Evolutionary conservation across 2,329 filamentous ascomycete genomes (phyloP), one percentile per base, ranked within the genome.

Genomic region (Fusarium sp.): DNA sequence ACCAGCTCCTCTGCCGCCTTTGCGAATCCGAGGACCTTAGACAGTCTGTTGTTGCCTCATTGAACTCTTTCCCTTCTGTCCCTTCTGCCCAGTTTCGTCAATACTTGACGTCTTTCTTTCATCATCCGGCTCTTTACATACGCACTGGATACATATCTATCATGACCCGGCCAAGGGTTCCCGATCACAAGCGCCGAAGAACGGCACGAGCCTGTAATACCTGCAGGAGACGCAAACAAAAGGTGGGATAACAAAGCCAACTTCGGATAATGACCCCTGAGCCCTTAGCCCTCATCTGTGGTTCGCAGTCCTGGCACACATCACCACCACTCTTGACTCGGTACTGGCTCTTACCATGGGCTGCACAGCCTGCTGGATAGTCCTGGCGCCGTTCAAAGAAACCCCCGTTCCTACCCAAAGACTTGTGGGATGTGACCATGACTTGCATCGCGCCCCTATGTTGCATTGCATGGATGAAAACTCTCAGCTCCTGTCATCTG

Each of bases 181-280:
- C 86, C 34, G 83, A 85, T 71, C 87, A 90, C 68, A 88, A 90
- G 78, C 85, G 89, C 69, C 87, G 89, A 79, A 86, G 90, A 72
- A 91, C 86, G 54, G 87, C 87, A 28, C 86, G 89, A 71, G 90
- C 90, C 41, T 92, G 90, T 77, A 87, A 90, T 68, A 87, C 83
- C 67, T 92, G 90, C 81, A 91, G 90, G 79, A 84, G 85, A 64
- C 85, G 89, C 66, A 92, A 92, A 78, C 89, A 91, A 80, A 92
- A 91, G 84, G 90, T 89, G 75, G 83, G 86, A 46, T 15, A 50
- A 23, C 48, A 53, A 18, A 30, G 4, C 15, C 10, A 9, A 27
- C 6, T 15, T 36, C 18, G 8, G 15, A 9, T n/a, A 15, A 18
- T 7, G 30, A 13, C 16, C 34, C 28, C 39, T 23, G 39, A 10